Evolutionary conservation across 306 rosid species (phyloP).

Genomic region (Spatholobus suberectus): DNA sequence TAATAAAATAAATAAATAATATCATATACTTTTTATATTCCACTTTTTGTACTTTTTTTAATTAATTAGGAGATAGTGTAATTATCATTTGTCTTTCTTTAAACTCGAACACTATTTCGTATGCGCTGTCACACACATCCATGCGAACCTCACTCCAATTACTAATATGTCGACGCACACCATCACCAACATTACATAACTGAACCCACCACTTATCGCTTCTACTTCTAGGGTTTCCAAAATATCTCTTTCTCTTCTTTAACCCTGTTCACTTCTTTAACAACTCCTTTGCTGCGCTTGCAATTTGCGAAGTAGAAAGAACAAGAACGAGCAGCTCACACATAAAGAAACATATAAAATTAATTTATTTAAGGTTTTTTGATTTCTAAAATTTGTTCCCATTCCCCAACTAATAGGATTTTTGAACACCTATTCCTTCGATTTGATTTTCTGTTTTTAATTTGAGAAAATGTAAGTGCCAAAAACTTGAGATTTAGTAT

Average conservation of each 20-base stretch:
- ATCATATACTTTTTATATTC: too few relatives aligned
- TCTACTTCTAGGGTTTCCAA: conserved; percentile 28
- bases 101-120: neutral
- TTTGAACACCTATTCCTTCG: neutral
- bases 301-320: too few relatives aligned
- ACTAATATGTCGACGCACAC: neutral
- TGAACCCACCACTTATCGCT: neutral
- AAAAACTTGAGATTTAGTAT: conserved; percentile 58
- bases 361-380: neutral
- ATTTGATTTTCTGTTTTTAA: conserved; percentile 6
- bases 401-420: conserved; percentile 21
- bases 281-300: too few relatives aligned
- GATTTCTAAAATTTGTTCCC: neutral
- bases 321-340: too few relatives aligned
- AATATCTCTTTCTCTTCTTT: neutral
- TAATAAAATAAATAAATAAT: too few relatives aligned
- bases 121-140: neutral
- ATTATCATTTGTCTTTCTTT: too few relatives aligned
- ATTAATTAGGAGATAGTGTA: too few relatives aligned
- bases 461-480: conserved; percentile 23
- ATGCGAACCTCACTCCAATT: neutral
- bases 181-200: neutral
- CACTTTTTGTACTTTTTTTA: too few relatives aligned
- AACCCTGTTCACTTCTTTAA: neutral
- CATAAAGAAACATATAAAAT: too few relatives aligned